phyloP scores from a whole-genome alignment of 139 green algal species.

The Nannochloris sp. region DNA sequence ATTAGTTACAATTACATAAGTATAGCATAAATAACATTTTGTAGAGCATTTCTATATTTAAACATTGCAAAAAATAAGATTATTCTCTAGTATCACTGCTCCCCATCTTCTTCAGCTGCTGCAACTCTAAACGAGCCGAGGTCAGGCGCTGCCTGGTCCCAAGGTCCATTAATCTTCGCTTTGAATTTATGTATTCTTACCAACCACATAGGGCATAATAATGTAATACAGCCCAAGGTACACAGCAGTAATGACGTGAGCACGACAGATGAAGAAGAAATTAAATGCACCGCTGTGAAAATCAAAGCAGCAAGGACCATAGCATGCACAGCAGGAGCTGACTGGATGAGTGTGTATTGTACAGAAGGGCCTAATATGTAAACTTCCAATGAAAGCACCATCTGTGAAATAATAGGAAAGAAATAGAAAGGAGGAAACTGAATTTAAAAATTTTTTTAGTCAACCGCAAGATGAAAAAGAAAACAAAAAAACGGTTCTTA shows the following conservation, averaged over 20 bases:
- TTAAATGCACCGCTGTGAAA: conserved; percentile 5
- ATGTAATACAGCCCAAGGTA: conserved; percentile 33
- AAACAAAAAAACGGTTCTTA: neutral
- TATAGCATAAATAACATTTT: too few species aligned
- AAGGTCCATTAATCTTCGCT: conserved; percentile 79
- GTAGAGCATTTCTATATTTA: too few species aligned
- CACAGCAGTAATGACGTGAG: conserved; percentile 17
- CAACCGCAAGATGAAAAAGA: neutral
- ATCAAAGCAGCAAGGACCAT: conserved; percentile 16
- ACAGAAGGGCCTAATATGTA: conserved; percentile 74
- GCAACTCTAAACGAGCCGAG: too few species aligned
- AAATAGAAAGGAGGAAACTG: neutral
- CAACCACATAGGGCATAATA: conserved; percentile 72
- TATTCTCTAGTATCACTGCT: too few species aligned
- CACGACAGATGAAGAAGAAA: conserved; percentile 19
- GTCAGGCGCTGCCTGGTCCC: conserved; percentile 72
- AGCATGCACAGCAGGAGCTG: conserved; percentile 26
- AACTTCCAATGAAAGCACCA: conserved; percentile 72
- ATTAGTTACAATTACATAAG: too few species aligned
- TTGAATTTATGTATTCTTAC: conserved; percentile 87
- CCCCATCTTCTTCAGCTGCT: too few species aligned
- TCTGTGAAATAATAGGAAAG: conserved; percentile 48
- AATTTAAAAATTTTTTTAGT: neutral
- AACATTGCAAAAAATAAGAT: too few species aligned
- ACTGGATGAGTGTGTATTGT: conserved; percentile 43